Evolutionary conservation across 1,139 yeast genomes (phyloP), one percentile per base, ranked within the genome.

Genomic region (Yamadazyma atmosphaerica): DNA sequence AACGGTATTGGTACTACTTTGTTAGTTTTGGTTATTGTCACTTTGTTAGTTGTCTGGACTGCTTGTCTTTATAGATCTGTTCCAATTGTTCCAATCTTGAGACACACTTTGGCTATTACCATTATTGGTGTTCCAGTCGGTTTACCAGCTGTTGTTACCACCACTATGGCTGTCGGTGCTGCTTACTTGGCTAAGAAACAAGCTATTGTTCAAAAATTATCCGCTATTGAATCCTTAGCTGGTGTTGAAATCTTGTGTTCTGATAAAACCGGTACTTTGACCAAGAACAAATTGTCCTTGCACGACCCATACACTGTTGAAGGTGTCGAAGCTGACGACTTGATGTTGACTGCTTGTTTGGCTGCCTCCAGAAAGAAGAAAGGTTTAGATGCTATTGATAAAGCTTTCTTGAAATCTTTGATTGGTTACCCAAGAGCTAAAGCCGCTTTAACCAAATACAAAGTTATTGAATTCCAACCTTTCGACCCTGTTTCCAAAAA

Each of bases 71-170:
- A 89, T 86, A 82, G 97, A 74, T 81, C 96, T 57, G 83, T 81
- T 65, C 79, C 77, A 63, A 88, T 89, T 65, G 96, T 89, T 59
- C 77, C 83, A 58, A 86, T 90, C 73, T 81, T 92, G 72, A 85
- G 97, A 78, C 89, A 83, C 79, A 82, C 95, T 60, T 79, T 92
- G 67, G 97, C 96, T 59, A 87, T 90, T 68, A 90, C 97, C 74
- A 89, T 90, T 74, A 86, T 92, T 62, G 98, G 98, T 86, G 98
- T 92, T 57, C 98, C 98, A 72, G 98, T 90, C 61, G 98, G 98
- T 86, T 83, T 90, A 67, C 98, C 98, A 71, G 98, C 96, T 69
- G 98, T 90, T 65, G 96, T 90, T 59, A 90, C 98, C 78, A 90
- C 97, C 61, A 90, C 98, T 69, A 88, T 90, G 95, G 98, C 98